Conservation (phyloP, 2,329 filamentous ascomycete species). For the Decorospora gaudefroyi region DNA sequence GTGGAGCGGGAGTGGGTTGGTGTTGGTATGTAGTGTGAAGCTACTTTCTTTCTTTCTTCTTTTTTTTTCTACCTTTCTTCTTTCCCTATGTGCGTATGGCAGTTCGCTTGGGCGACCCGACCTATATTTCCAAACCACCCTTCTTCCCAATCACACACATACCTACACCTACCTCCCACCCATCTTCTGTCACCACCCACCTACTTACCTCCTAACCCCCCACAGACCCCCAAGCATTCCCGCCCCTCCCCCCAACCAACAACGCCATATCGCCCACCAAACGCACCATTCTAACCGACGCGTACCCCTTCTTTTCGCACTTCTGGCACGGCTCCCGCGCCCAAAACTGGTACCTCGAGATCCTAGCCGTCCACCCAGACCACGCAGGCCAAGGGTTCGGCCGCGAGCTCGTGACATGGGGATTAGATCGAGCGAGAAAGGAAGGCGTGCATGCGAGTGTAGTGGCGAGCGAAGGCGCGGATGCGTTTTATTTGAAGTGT, state of each 20-base stretch:
- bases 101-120: too few relatives aligned
- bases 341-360: slow-evolving; percentile 49
- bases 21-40: slow-evolving; percentile 13
- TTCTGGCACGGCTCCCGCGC: slow-evolving; percentile 29
- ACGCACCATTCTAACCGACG: slow-evolving; percentile 16
- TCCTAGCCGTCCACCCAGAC: slow-evolving; percentile 48
- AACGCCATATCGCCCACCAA: slow-evolving; percentile 29
- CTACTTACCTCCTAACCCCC: neutral
- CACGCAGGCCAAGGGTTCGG: slow-evolving; percentile 49
- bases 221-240: slow-evolving; percentile 9
- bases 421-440: slow-evolving; percentile 44
- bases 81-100: too few relatives aligned
- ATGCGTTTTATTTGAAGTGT: slow-evolving; percentile 49
- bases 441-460: slow-evolving; percentile 51
- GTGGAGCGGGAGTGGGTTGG: slow-evolving; percentile 18
- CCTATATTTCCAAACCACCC: too few relatives aligned
- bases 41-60: too few relatives aligned
- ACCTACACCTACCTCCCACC: too few relatives aligned
- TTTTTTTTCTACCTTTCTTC: too few relatives aligned
- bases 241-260: slow-evolving; percentile 19
- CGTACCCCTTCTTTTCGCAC: slow-evolving; percentile 21
- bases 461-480: slow-evolving; percentile 47
- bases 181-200: too few relatives aligned
- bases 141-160: neutral
- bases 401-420: slow-evolving; percentile 50